Conservation (phyloP, 371 early-diverging fungal genomes). For the Mucor saturninus region DNA sequence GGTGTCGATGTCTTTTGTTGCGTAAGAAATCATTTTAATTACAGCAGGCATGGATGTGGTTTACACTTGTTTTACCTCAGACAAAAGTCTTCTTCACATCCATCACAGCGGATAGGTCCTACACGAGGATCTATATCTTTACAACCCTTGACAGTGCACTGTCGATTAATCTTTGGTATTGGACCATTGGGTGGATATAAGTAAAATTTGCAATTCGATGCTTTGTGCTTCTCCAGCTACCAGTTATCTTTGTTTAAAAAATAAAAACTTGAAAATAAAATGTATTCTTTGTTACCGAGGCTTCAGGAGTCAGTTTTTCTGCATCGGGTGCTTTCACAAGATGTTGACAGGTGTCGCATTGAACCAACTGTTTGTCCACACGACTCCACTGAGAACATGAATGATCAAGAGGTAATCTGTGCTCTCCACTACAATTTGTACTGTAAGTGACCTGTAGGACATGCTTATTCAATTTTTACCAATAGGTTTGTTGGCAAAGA, state of each 20-base stretch:
- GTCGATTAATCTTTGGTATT: conserved; percentile 4
- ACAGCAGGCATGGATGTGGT: not conserved
- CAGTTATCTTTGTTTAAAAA: not conserved
- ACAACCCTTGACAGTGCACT: conserved; percentile 31
- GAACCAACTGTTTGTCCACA: conserved; percentile 17
- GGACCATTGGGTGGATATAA: conserved; percentile 7
- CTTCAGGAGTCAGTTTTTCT: conserved; percentile 3
- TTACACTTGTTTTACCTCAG: conserved; percentile 24
- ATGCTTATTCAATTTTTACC: conserved; percentile 11
- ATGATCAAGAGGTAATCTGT: conserved; percentile 36
- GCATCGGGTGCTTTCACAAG: conserved; percentile 16
- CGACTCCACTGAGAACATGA: conserved; percentile 22
- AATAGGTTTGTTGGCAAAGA: conserved; percentile 31
- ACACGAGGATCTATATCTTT: conserved; percentile 32
- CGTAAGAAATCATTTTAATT: not conserved
- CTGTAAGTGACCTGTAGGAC: not conserved
- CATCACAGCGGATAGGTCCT: conserved; percentile 36
- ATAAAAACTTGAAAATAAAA: not conserved
- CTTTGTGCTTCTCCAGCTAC: conserved; percentile 31
- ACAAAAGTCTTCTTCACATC: conserved; percentile 34
- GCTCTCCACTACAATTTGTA: conserved; percentile 31
- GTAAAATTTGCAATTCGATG: conserved; percentile 18
- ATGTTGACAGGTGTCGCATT: conserved; percentile 28
- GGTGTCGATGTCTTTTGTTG: conserved; percentile 33
- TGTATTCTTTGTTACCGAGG: conserved; percentile 18